These are phyloP conservation scores for Typha latifolia DNA, from an alignment of 176 grass and related monocot species.

Conservation along the genomic window DNA sequence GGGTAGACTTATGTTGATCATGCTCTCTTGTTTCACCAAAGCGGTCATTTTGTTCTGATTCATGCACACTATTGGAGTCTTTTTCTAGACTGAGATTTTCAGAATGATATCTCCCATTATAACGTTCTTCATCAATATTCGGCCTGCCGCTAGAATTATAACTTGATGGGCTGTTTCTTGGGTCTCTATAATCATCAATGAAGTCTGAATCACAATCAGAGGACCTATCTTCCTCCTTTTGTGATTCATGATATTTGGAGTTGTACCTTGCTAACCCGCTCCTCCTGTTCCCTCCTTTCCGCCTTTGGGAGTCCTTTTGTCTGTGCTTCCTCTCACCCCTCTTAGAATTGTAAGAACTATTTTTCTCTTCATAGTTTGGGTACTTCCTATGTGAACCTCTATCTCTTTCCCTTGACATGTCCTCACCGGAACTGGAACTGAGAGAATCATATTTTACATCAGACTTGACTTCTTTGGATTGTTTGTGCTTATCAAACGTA, in stretches of 20 bases:
- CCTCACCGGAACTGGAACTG: not conserved
- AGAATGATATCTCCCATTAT: conserved; percentile 12
- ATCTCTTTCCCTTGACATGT: not conserved
- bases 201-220: conserved; percentile 22
- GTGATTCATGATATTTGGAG: conserved; percentile 15
- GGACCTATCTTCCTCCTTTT: conserved; percentile 18
- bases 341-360: conserved; percentile 15
- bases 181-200: conserved; percentile 15
- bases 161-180: conserved; percentile 16
- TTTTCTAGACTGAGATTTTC: conserved; percentile 22
- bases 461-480: not conserved
- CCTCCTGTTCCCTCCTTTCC: conserved; percentile 12
- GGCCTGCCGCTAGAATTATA: conserved; percentile 24
- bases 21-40: conserved; percentile 10
- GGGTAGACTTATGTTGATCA: not conserved
- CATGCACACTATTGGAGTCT: not conserved
- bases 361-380: conserved; percentile 21
- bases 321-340: conserved; percentile 3
- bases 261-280: conserved; percentile 21
- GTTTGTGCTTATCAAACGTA: conserved; percentile 26
- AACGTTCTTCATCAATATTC: conserved; percentile 17
- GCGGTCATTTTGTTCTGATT: conserved; percentile 9
- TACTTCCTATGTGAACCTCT: not conserved
- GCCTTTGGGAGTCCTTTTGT: conserved; percentile 6
- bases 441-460: not conserved